Evolutionary conservation across 1,284 basidiomycete species (phyloP).

Genomic region (Tausonia pullulans): DNA sequence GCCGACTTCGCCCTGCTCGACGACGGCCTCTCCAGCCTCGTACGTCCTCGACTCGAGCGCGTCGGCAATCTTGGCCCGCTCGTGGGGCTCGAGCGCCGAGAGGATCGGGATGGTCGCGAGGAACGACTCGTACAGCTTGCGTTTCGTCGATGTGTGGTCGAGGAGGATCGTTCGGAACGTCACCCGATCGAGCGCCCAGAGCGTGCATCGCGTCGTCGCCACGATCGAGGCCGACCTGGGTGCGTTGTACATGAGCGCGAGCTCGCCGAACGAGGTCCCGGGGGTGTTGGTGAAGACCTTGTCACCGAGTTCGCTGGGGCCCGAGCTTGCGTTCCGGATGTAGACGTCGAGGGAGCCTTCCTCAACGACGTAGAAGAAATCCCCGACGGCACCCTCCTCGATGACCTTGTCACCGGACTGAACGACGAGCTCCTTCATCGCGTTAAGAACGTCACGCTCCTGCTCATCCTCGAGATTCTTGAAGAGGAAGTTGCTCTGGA

Average conservation of each 20-base stretch:
- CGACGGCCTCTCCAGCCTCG: constrained; percentile 71
- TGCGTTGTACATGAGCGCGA: constrained; percentile 96
- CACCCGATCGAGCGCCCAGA: constrained; percentile 93
- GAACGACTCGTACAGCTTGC: constrained; percentile 94
- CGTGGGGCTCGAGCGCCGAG: constrained; percentile 69
- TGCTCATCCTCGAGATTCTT: constrained; percentile 94
- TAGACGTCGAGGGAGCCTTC: constrained; percentile 77
- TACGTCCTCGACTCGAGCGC: constrained; percentile 78
- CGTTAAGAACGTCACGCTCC: constrained; percentile 79
- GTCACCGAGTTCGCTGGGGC: constrained; percentile 42
- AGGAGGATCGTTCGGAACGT: constrained; percentile 98
- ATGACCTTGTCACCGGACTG: constrained; percentile 73
- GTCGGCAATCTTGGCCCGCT: constrained; percentile 94
- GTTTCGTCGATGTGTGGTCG: constrained; percentile 67
- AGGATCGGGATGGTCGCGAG: constrained; percentile 82
- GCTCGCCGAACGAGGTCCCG: constrained; percentile 85
- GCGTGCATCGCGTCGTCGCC: constrained; percentile 66
- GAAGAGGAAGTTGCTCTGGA: constrained; percentile 86
- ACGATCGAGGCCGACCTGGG: constrained; percentile 89
- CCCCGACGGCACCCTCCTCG: constrained; percentile 90
- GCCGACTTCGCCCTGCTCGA: constrained; percentile 85
- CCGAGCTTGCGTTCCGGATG: constrained; percentile 53
- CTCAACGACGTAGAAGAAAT: constrained; percentile 97
- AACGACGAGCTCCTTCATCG: constrained; percentile 83
- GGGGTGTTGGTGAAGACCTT: constrained; percentile 76